These are phyloP conservation scores for Acanthamoeba lenticulata DNA, from an alignment of 208 protist genomes.

Conservation along the genomic window DNA sequence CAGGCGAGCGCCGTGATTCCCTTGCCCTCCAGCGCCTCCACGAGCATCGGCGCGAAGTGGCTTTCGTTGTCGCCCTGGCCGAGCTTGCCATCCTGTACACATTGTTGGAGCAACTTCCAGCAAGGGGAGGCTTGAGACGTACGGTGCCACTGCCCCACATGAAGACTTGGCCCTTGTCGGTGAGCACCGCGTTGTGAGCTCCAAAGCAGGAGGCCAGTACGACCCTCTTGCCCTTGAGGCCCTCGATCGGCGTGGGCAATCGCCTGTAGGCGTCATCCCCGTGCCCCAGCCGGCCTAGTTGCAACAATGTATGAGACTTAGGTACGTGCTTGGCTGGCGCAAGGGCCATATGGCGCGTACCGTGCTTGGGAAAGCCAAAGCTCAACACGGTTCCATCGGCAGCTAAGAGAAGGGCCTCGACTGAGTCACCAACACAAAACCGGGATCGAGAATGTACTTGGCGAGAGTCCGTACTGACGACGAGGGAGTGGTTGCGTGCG, in stretches of 20 bases:
- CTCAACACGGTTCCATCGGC: neutral
- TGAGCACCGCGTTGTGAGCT: conserved; percentile 49
- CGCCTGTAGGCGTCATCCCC: conserved; percentile 38
- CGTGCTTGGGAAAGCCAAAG: conserved; percentile 64
- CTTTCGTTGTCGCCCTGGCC: conserved; percentile 38
- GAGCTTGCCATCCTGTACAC: conserved; percentile 61
- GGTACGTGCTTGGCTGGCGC: neutral
- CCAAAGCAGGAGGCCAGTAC: conserved; percentile 33
- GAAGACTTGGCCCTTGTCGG: conserved; percentile 19
- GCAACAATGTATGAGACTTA: too few relatives aligned
- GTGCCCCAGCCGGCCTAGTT: conserved; percentile 36
- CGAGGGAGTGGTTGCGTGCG: conserved; percentile 44
- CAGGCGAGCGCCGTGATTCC: neutral
- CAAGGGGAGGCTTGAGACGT: neutral
- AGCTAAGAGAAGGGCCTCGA: too few relatives aligned
- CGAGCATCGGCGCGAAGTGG: neutral
- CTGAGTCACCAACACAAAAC: neutral
- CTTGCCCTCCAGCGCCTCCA: neutral
- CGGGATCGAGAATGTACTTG: too few relatives aligned
- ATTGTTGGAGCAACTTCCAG: neutral
- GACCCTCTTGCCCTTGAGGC: neutral
- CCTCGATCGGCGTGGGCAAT: neutral
- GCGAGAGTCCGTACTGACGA: conserved; percentile 64
- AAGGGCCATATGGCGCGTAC: conserved; percentile 1
- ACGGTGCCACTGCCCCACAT: conserved; percentile 63